phyloP scores from a whole-genome alignment of 768 basidiomycete species.

The Lanmaoa rubissima region DNA sequence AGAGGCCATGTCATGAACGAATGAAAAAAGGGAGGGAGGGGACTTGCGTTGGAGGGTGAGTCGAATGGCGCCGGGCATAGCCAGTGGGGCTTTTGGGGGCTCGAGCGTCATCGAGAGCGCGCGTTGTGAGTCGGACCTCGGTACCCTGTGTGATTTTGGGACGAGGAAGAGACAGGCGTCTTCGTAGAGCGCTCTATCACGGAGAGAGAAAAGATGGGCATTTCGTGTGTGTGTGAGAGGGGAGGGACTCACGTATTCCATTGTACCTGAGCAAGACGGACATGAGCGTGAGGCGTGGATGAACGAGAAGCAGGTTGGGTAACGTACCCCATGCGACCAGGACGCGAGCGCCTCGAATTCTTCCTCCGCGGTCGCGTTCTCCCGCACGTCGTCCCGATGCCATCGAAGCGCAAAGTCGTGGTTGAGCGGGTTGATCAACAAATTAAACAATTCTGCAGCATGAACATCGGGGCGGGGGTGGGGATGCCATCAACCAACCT shows the following conservation, averaged over 20 bases:
- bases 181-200: constrained; percentile 56
- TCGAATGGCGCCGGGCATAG: constrained; percentile 67
- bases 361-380: constrained; percentile 55
- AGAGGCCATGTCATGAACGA: no score
- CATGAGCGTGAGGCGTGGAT: background rate
- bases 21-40: no score
- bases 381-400: constrained; percentile 76
- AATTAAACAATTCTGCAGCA: constrained; percentile 60
- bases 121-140: constrained; percentile 59
- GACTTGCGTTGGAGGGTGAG: constrained; percentile 53
- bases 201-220: no score
- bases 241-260: constrained; percentile 68
- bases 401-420: constrained; percentile 73
- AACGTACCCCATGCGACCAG: constrained; percentile 68
- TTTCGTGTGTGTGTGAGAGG: background rate
- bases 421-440: constrained; percentile 64
- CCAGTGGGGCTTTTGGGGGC: constrained; percentile 55
- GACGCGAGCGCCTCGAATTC: constrained; percentile 54
- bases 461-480: no score
- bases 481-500: no score
- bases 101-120: constrained; percentile 47
- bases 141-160: constrained; percentile 60
- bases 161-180: constrained; percentile 72
- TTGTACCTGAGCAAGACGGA: constrained; percentile 49
- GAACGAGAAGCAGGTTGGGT: background rate